Evolutionary conservation across 2,329 filamentous ascomycete species (phyloP), one percentile per base, ranked within the genome.

Genomic region (Fusarium piperis): DNA sequence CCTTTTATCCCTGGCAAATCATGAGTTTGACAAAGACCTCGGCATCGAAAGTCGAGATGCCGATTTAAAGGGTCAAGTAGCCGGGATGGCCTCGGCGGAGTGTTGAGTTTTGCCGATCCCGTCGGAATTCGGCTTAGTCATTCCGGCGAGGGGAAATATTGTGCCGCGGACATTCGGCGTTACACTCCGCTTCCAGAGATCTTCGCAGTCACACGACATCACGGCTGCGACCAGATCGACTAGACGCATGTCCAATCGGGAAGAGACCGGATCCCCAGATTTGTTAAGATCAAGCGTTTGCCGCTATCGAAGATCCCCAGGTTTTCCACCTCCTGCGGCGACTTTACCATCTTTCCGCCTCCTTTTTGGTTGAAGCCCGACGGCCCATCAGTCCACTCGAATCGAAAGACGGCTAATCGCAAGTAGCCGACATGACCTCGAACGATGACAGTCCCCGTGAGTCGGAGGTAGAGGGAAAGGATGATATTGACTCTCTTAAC

Each of bases 381-480:
- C 5, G 15, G 4, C 12, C 18, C 46, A 51, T 60, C 62, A 59
- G 30, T 48, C 38, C 63, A 62, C 53, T 59, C 13, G 18, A 23
- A 44, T 15, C 39, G 48, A 12, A 15, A 46, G 53, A 46, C 52
- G 35, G 38, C 39, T 30, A 52, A 36, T 20, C 28, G 33, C 44
- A 33, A 62, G 64, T 62, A 62, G 56, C 64, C 67, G 59, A 52
- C 16, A 74, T 74, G 71, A 58, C 71, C 52, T 64, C 68, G 2
- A 67, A 59, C 32, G 58, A 59, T 32, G 66, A 61, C 9, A 67
- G 61, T 18, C 67, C 63, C 23, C 61, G 51, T 26, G 68, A 55
- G 26, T 76, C 74, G 13, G 74, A 76, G 16, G 51, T 44, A 32
- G 72, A 72, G 11, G 67, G 41, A 18, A 71, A 70, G 20, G 74